Evolutionary conservation across 495 filamentous ascomycete genomes (phyloP).

Genomic region (Rhizodiscina lignyota): DNA sequence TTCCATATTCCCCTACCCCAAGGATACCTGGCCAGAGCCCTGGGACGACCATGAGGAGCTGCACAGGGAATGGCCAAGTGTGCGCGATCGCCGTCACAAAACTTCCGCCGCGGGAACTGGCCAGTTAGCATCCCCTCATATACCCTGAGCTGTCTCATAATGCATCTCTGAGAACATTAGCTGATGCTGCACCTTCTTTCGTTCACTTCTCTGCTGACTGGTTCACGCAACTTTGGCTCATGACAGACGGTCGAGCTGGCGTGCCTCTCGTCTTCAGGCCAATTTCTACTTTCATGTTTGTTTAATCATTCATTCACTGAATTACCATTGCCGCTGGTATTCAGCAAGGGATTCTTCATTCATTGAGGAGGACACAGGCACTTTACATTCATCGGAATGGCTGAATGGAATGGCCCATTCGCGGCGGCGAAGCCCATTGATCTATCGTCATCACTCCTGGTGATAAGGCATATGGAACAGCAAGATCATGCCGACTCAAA

Average conservation of each 20-base stretch:
- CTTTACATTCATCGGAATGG: background rate
- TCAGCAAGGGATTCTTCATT: slow-evolving; percentile 12
- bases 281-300: slow-evolving; percentile 13
- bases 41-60: background rate
- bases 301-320: slow-evolving; percentile 11
- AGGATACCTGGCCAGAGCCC: background rate
- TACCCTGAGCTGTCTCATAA: slow-evolving; percentile 17
- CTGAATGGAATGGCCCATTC: background rate
- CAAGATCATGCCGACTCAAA: slow-evolving; percentile 2
- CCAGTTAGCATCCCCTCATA: slow-evolving; percentile 12
- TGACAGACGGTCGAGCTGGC: slow-evolving; percentile 12
- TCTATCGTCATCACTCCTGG: background rate
- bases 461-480: background rate
- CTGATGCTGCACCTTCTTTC: slow-evolving; percentile 14
- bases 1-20: too few relatives aligned
- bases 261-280: slow-evolving; percentile 11
- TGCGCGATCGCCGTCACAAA: slow-evolving; percentile 17
- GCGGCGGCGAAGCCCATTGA: background rate
- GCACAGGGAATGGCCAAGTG: slow-evolving; percentile 13
- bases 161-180: slow-evolving; percentile 5
- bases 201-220: slow-evolving; percentile 14
- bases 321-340: too few relatives aligned
- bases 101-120: slow-evolving; percentile 7
- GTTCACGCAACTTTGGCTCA: slow-evolving; percentile 12
- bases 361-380: background rate